phyloP scores from a whole-genome alignment of 768 basidiomycete genomes.

The Tulasnella sp. region DNA sequence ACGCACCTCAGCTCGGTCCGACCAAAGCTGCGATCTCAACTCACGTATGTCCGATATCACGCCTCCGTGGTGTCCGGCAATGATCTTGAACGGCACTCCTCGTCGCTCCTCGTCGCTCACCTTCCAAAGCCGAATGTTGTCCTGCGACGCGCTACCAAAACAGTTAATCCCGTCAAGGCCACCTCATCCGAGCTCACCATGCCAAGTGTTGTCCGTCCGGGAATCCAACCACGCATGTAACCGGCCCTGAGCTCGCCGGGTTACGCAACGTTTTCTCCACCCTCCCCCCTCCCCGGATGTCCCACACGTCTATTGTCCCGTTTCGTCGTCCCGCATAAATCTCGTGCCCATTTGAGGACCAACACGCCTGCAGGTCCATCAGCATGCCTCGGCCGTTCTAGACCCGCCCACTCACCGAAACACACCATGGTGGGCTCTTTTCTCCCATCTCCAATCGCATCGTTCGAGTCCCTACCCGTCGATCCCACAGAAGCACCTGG shows the following conservation, averaged over 20 bases:
- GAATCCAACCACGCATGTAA: constrained; percentile 82
- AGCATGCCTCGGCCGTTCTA: background rate
- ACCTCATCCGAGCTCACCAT: constrained; percentile 38
- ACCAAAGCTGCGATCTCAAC: constrained; percentile 26
- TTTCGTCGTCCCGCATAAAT: constrained; percentile 87
- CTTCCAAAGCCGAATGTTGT: constrained; percentile 92
- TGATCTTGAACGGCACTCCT: constrained; percentile 83
- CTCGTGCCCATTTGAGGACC: constrained; percentile 79
- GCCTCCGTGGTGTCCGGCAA: constrained; percentile 92
- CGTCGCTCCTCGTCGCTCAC: constrained; percentile 46
- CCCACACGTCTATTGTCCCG: constrained; percentile 87
- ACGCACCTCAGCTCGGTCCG: background rate
- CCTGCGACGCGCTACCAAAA: constrained; percentile 64
- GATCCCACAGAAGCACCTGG: constrained; percentile 85
- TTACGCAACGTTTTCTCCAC: constrained; percentile 74
- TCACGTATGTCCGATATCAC: constrained; percentile 84
- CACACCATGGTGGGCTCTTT: constrained; percentile 90
- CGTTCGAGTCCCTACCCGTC: constrained; percentile 42
- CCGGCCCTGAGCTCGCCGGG: constrained; percentile 77
- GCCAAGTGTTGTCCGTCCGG: constrained; percentile 88
- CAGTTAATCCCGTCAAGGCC: background rate
- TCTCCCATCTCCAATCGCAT: constrained; percentile 77
- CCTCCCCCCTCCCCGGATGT: constrained; percentile 63
- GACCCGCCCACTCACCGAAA: constrained; percentile 51
- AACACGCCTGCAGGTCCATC: constrained; percentile 68